Percentiles rank a stretch among this genome's conserved stretches.
These are phyloP conservation scores for Atkinsonella texensis DNA, from an alignment of 2,329 filamentous ascomycete species.

Conservation along the genomic window DNA sequence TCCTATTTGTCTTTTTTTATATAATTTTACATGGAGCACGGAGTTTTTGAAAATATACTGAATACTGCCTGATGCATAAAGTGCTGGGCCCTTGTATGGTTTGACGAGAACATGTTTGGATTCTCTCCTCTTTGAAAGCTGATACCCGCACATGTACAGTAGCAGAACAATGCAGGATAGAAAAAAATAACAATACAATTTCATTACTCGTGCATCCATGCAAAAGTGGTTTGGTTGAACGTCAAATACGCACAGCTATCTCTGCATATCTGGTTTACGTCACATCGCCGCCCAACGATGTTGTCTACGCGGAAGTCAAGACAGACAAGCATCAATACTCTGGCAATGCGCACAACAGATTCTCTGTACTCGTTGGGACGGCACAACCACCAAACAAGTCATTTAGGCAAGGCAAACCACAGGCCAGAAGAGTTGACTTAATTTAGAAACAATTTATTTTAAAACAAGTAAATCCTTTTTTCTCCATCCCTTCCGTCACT, in stretches of 20 bases:
- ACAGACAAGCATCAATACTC: neutral
- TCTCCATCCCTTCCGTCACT: conserved; percentile 10
- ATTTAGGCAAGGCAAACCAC: no score
- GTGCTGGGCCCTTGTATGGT: no score
- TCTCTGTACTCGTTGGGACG: no score
- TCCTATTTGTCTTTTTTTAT: neutral
- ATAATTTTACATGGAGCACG: neutral
- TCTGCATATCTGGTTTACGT: neutral
- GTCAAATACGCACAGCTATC: no score
- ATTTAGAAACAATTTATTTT: neutral
- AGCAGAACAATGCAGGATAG: neutral
- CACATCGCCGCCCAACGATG: no score
- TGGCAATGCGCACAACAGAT: neutral
- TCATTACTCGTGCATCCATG: neutral
- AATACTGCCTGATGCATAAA: neutral
- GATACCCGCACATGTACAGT: neutral
- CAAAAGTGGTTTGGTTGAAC: no score
- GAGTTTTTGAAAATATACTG: neutral
- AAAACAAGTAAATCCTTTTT: neutral
- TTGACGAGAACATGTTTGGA: no score
- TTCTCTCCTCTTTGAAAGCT: neutral
- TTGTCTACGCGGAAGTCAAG: no score
- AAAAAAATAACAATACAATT: neutral
- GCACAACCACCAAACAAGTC: no score
- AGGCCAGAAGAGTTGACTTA: no score